Conservation (phyloP, 805 yeast genomes). For the Metschnikowia rubicola region DNA sequence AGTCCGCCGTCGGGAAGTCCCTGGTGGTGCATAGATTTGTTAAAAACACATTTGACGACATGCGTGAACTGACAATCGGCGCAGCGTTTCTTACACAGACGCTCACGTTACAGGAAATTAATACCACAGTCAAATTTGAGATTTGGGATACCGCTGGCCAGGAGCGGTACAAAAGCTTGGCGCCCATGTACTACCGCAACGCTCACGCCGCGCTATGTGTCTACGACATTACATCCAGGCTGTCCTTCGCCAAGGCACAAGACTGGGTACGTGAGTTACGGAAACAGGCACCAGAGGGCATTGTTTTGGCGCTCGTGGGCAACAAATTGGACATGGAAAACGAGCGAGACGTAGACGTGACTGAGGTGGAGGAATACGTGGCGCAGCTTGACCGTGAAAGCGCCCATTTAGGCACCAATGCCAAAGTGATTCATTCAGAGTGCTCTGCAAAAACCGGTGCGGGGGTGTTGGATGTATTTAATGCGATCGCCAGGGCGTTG, state of each 20-base stretch:
- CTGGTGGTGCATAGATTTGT: conserved; percentile 90
- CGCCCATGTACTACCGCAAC: conserved; percentile 96
- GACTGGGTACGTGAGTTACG: conserved; percentile 97
- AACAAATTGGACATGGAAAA: conserved; percentile 82
- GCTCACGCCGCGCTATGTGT: conserved; percentile 97
- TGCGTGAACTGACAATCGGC: conserved; percentile 96
- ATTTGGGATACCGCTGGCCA: conserved; percentile 99
- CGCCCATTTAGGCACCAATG: conserved; percentile 13
- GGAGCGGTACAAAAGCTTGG: conserved; percentile 91
- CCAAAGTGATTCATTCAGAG: conserved; percentile 29
- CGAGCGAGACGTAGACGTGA: conserved; percentile 42
- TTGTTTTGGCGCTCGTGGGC: conserved; percentile 90
- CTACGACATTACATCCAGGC: conserved; percentile 92
- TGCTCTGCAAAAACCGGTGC: conserved; percentile 46
- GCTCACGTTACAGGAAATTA: conserved; percentile 75
- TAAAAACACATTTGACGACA: conserved; percentile 92
- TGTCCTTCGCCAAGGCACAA: conserved; percentile 91
- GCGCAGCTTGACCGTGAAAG: conserved; percentile 40
- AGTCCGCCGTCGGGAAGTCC: conserved; percentile 97
- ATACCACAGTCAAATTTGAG: conserved; percentile 76
- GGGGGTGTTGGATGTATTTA: conserved; percentile 41
- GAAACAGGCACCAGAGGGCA: conserved; percentile 91
- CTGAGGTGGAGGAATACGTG: conserved; percentile 48
- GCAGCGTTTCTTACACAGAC: conserved; percentile 96
- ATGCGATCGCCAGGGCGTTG: conserved; percentile 38